Evolutionary conservation across 1,139 yeast species (phyloP).

Genomic region (Yamadazyma spencermartinsiae): DNA sequence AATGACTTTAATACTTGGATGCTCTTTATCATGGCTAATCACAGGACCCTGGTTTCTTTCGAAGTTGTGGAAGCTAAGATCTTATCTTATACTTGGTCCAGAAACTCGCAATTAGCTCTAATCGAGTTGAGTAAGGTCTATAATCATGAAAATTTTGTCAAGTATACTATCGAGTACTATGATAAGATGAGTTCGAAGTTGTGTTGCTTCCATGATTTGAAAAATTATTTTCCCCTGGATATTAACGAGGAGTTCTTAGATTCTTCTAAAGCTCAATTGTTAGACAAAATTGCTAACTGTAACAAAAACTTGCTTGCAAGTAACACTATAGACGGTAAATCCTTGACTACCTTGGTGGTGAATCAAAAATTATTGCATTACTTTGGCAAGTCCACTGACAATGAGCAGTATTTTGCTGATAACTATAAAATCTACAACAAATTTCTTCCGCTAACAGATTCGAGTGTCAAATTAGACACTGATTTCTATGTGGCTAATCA

Average conservation of each 20-base stretch:
- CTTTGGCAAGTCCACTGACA: slow-evolving; percentile 10
- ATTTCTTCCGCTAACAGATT: slow-evolving; percentile 24
- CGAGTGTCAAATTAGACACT: slow-evolving; percentile 43
- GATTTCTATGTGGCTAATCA: slow-evolving; percentile 72
- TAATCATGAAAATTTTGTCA: slow-evolving; percentile 16
- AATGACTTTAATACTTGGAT: slow-evolving; percentile 68
- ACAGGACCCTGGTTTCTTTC: slow-evolving; percentile 25
- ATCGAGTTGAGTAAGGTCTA: slow-evolving; percentile 44
- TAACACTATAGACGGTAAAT: slow-evolving; percentile 14
- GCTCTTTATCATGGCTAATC: slow-evolving; percentile 45
- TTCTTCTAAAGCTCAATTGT: slow-evolving; percentile 5
- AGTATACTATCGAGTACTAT: slow-evolving; percentile 44
- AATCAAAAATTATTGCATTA: slow-evolving; percentile 43
- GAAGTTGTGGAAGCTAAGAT: slow-evolving; percentile 27
- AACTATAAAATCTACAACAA: slow-evolving; percentile 38
- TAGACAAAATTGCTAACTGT: slow-evolving; percentile 11
- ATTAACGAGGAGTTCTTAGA: not conserved
- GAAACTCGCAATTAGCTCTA: slow-evolving; percentile 59
- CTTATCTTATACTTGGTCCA: slow-evolving; percentile 27
- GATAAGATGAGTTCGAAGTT: slow-evolving; percentile 47
- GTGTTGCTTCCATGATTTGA: slow-evolving; percentile 63
- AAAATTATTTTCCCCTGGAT: slow-evolving; percentile 24
- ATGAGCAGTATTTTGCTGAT: slow-evolving; percentile 21
- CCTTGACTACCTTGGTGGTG: slow-evolving; percentile 48
- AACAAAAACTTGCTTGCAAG: slow-evolving; percentile 9